A percentile compares a stretch with the other conserved stretches of the same genome.
These are phyloP conservation scores for Aegilops longissima DNA, from an alignment of 176 grass and related monocot genomes.

Conservation along the genomic window DNA sequence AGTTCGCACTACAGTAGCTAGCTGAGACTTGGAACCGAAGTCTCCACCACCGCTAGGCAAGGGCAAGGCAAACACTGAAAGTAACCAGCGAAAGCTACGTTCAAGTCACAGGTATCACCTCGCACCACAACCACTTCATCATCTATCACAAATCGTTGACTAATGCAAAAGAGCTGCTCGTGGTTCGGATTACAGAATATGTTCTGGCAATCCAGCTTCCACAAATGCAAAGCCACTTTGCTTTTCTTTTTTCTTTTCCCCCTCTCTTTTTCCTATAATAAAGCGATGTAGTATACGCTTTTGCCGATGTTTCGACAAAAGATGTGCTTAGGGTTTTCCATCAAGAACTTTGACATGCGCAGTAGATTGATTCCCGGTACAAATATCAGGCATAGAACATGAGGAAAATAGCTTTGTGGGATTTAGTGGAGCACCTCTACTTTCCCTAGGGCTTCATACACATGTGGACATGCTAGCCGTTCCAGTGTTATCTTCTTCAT, in stretches of 20 bases:
- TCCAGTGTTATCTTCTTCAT: constrained; percentile 26
- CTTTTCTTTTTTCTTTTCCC: constrained; percentile 4
- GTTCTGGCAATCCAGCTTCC: constrained; percentile 45
- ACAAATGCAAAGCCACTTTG: constrained; percentile 58
- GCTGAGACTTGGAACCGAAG: not conserved
- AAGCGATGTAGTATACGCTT: constrained; percentile 30
- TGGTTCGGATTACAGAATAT: constrained; percentile 47
- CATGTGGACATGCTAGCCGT: constrained; percentile 39
- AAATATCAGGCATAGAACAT: constrained; percentile 26
- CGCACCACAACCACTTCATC: constrained; percentile 30
- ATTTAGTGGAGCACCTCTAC: constrained; percentile 45
- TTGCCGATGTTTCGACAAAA: constrained; percentile 53
- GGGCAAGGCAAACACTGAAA: not conserved
- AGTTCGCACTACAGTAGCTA: not conserved
- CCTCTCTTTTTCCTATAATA: constrained; percentile 11
- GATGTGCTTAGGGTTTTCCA: constrained; percentile 32
- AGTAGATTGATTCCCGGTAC: constrained; percentile 24
- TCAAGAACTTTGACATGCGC: constrained; percentile 34
- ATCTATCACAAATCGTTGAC: constrained; percentile 39
- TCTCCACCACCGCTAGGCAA: not conserved
- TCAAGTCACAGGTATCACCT: not conserved
- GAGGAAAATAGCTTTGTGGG: constrained; percentile 21
- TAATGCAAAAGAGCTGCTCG: constrained; percentile 1
- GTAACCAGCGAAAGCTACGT: not conserved
- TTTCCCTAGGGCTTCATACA: constrained; percentile 33